These are phyloP conservation scores for Lachnellula arida DNA, from an alignment of 2,329 filamentous ascomycete genomes.

Conservation along the genomic window DNA sequence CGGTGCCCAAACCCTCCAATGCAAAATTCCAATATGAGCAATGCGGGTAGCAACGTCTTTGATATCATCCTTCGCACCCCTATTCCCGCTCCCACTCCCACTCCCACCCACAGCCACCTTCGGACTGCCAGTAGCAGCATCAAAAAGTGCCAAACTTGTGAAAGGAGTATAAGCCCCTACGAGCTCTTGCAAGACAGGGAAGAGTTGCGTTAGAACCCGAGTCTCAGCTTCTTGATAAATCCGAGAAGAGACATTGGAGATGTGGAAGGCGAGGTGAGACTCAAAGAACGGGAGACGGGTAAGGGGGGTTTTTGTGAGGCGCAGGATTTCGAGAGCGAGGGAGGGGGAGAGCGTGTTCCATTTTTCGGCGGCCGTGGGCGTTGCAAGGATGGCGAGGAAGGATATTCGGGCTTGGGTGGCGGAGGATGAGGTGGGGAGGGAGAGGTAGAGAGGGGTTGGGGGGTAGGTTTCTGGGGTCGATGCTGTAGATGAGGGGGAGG, in stretches of 20 bases:
- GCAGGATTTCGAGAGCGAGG: slow-evolving; percentile 32
- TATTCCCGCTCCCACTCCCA: background rate
- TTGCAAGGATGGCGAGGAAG: slow-evolving; percentile 29
- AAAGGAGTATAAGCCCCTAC: slow-evolving; percentile 28
- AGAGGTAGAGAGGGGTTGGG: slow-evolving; percentile 27
- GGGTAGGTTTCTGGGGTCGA: slow-evolving; percentile 25
- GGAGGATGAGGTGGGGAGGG: slow-evolving; percentile 20
- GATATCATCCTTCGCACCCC: slow-evolving; percentile 33
- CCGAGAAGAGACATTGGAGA: slow-evolving; percentile 26
- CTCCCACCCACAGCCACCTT: slow-evolving; percentile 11
- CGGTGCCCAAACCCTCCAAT: slow-evolving; percentile 84
- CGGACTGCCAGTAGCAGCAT: slow-evolving; percentile 26
- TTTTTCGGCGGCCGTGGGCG: slow-evolving; percentile 24
- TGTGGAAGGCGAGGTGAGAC: slow-evolving; percentile 27
- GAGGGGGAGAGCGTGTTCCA: slow-evolving; percentile 25
- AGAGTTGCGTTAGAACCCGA: slow-evolving; percentile 24
- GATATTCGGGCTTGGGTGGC: slow-evolving; percentile 25
- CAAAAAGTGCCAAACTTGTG: slow-evolving; percentile 31
- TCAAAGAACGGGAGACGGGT: slow-evolving; percentile 29
- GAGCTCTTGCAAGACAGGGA: slow-evolving; percentile 27
- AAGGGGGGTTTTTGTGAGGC: slow-evolving; percentile 28
- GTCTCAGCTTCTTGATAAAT: slow-evolving; percentile 29
- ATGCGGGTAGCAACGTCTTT: slow-evolving; percentile 71
- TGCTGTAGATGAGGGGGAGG: slow-evolving; percentile 27
- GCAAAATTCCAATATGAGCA: slow-evolving; percentile 76